Evolutionary conservation across 257 asterid species (phyloP), one percentile per base, ranked within the genome.

Genomic region (Craterostigma plantagineum): DNA sequence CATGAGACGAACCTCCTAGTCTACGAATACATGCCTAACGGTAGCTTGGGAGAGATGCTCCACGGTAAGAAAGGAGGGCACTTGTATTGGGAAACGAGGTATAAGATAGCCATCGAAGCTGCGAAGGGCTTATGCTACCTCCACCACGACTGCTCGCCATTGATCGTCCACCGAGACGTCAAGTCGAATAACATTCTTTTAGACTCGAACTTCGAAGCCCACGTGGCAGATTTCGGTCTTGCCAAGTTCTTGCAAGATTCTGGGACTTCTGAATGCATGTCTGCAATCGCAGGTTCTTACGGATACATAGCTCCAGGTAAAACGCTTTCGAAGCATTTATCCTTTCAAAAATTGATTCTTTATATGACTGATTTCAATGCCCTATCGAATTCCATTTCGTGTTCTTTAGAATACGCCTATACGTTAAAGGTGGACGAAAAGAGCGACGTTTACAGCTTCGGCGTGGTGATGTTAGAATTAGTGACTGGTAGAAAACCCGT

Each of bases 301-400:
- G 92, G 94, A 1, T 82, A 82, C 46, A 82, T 82, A 10, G 94
- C 94, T 14, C 94, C 94, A 67, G 94, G 94, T 82, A 72, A 30
- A 11, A 5, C 30, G n/a, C n/a, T n/a, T n/a, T n/a, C n/a, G 14
- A 36, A 36, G 14, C 11, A 8, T 36, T 36, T 36, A 10, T 36
- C 14, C 8, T 36, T 8, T 3, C 8, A 10, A 36, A 13, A n/a
- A n/a, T n/a, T n/a, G n/a, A n/a, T n/a, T n/a, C n/a, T n/a, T n/a
- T n/a, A n/a, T n/a, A n/a, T n/a, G n/a, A n/a, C n/a, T n/a, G n/a
- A n/a, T n/a, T n/a, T n/a, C n/a, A n/a, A n/a, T n/a, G n/a, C n/a
- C n/a, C n/a, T n/a, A n/a, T n/a, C n/a, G n/a, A n/a, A n/a, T 39
- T 33, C 6, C 8, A 27, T 11, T 33, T 8, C n/a, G n/a, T n/a